Evolutionary conservation across 768 basidiomycete species (phyloP).

Genomic region (Cytidiella melzeri): DNA sequence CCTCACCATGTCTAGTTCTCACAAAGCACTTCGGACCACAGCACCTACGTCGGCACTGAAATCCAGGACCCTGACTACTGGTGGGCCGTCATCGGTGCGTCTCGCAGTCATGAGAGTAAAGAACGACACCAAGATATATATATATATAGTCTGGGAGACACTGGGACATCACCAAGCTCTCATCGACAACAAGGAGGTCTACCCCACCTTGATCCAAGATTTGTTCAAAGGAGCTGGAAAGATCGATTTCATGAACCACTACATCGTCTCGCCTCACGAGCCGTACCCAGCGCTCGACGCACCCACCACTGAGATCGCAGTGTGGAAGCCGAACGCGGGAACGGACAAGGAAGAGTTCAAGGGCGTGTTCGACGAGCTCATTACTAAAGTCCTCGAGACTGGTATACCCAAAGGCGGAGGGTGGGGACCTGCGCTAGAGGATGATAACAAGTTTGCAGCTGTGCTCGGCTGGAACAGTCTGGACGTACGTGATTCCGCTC

Average conservation of each 20-base stretch:
- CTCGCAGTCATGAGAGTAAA: neutral
- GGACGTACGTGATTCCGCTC: conserved; percentile 9
- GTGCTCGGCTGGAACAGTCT: conserved; percentile 1
- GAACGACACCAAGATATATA: neutral
- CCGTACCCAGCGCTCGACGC: conserved; percentile 4
- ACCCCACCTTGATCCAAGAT: conserved; percentile 5
- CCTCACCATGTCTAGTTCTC: neutral
- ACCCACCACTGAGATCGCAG: conserved; percentile 6
- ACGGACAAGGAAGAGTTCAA: neutral
- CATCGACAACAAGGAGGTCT: conserved; percentile 10
- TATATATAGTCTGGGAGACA: conserved; percentile 11
- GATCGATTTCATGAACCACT: conserved; percentile 2
- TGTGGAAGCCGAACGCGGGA: conserved; percentile 1
- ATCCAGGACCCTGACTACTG: conserved; percentile 14
- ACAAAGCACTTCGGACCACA: neutral
- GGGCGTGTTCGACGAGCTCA: neutral
- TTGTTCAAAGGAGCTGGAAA: neutral
- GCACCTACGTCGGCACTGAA: conserved; percentile 4
- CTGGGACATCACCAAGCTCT: conserved; percentile 10
- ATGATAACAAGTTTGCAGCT: conserved; percentile 3
- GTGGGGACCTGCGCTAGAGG: conserved; percentile 4
- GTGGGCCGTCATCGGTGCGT: conserved; percentile 13
- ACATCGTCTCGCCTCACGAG: conserved; percentile 6
- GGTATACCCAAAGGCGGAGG: neutral
- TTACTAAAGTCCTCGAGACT: neutral